phyloP scores from a whole-genome alignment of 192 early-diverging fungal genomes.

The Podila epicladia region DNA sequence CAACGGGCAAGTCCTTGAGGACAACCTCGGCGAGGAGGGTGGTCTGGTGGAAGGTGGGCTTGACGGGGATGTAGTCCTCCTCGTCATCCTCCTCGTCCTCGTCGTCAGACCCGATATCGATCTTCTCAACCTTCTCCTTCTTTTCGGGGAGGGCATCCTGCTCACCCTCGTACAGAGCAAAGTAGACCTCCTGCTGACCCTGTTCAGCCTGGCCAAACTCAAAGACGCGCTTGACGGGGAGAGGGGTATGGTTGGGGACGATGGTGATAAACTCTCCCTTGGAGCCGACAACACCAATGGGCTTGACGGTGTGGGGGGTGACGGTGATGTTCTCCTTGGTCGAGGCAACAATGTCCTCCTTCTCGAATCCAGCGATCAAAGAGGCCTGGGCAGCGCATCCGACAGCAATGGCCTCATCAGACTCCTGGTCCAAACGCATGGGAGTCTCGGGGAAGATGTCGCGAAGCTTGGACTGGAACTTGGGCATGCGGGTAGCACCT shows the following conservation, averaged over 20 bases:
- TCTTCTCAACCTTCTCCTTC: slow-evolving; percentile 59
- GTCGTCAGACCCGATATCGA: slow-evolving; percentile 55
- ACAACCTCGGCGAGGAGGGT: slow-evolving; percentile 74
- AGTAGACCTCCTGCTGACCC: slow-evolving; percentile 76
- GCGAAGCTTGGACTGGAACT: slow-evolving; percentile 80
- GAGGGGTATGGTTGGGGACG: slow-evolving; percentile 84
- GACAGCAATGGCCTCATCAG: slow-evolving; percentile 92
- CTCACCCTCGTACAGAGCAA: slow-evolving; percentile 90
- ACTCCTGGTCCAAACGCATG: slow-evolving; percentile 85
- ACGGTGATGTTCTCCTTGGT: slow-evolving; percentile 61
- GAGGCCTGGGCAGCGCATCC: slow-evolving; percentile 93
- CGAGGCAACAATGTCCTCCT: slow-evolving; percentile 66
- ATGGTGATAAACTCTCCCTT: slow-evolving; percentile 81
- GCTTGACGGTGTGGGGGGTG: slow-evolving; percentile 72
- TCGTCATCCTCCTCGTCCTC: slow-evolving; percentile 66
- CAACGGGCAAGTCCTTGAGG: slow-evolving; percentile 61
- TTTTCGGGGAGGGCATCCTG: slow-evolving; percentile 50
- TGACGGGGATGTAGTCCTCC: slow-evolving; percentile 54
- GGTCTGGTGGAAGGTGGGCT: slow-evolving; percentile 54
- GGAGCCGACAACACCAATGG: slow-evolving; percentile 79
- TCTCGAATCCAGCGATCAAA: slow-evolving; percentile 71
- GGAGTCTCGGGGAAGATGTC: slow-evolving; percentile 78
- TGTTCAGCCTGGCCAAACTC: slow-evolving; percentile 72
- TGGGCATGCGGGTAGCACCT: slow-evolving; percentile 87
- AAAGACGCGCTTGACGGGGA: slow-evolving; percentile 84